Conservation (phyloP, 768 basidiomycete genomes). For the Lentinula guzmanii region DNA sequence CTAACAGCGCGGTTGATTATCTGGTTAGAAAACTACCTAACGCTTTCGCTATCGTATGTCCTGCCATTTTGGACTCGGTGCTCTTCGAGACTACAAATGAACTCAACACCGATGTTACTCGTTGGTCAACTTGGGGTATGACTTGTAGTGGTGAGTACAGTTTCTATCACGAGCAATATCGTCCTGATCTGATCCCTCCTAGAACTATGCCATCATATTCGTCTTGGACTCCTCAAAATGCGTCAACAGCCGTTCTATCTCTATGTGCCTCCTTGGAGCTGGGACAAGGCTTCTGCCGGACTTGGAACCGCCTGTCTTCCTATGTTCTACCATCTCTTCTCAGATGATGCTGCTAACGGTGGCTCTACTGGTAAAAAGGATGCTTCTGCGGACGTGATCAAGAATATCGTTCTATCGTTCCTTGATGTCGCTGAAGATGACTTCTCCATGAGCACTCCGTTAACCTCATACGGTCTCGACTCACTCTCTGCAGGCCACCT, state of each 20-base stretch:
- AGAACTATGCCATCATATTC: constrained; percentile 20
- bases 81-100: constrained; percentile 6
- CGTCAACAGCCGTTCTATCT: constrained; percentile 10
- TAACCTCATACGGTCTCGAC: constrained; percentile 24
- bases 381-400: background rate
- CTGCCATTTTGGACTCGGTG: constrained; percentile 12
- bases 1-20: constrained; percentile 15
- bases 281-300: constrained; percentile 12
- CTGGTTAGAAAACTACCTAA: constrained; percentile 9
- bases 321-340: constrained; percentile 14
- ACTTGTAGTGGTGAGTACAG: constrained; percentile 10
- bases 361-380: background rate
- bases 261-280: constrained; percentile 21
- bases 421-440: constrained; percentile 19
- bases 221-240: constrained; percentile 17
- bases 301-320: constrained; percentile 11
- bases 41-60: constrained; percentile 15
- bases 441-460: constrained; percentile 18
- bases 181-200: background rate
- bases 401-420: background rate
- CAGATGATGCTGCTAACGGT: background rate
- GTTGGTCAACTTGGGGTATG: constrained; percentile 9
- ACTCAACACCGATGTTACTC: constrained; percentile 1
- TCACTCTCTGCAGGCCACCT: constrained; percentile 24
- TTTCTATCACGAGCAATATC: background rate